phyloP scores from a whole-genome alignment of 805 yeast genomes.

The Monosporozyma aerobia region DNA sequence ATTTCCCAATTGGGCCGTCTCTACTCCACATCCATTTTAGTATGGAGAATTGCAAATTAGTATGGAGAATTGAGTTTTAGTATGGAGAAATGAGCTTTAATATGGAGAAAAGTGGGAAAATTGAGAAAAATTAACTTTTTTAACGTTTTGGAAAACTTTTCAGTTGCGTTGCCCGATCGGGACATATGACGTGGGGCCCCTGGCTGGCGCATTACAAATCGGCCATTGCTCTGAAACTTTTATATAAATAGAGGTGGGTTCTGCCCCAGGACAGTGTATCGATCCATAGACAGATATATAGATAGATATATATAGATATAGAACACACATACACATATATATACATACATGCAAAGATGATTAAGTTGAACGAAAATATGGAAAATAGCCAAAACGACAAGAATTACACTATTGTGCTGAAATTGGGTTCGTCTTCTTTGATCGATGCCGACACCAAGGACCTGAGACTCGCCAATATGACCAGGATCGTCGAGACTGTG shows the following conservation, averaged over 20 bases:
- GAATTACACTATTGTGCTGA: constrained; percentile 43
- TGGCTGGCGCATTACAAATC: background rate
- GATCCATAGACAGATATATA: background rate
- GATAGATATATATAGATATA: background rate
- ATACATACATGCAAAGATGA: background rate
- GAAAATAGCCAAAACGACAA: constrained; percentile 6
- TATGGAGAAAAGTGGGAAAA: too few relatives aligned
- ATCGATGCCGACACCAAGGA: constrained; percentile 88
- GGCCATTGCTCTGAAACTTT: background rate
- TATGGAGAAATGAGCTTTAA: too few relatives aligned
- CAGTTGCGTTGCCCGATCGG: background rate
- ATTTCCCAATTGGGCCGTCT: too few relatives aligned
- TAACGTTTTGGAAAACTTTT: background rate
- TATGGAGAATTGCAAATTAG: too few relatives aligned
- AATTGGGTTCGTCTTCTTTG: constrained; percentile 78
- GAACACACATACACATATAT: background rate
- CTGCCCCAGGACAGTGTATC: background rate
- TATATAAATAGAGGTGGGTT: background rate
- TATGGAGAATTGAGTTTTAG: too few relatives aligned
- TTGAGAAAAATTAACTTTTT: too few relatives aligned
- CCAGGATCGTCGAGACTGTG: constrained; percentile 81
- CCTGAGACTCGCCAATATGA: constrained; percentile 85
- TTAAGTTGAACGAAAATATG: background rate
- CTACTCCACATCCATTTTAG: too few relatives aligned
- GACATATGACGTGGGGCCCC: background rate